Evolutionary conservation across 176 grass and related monocot species (phyloP).

Genomic region (Neostapfia colusana): DNA sequence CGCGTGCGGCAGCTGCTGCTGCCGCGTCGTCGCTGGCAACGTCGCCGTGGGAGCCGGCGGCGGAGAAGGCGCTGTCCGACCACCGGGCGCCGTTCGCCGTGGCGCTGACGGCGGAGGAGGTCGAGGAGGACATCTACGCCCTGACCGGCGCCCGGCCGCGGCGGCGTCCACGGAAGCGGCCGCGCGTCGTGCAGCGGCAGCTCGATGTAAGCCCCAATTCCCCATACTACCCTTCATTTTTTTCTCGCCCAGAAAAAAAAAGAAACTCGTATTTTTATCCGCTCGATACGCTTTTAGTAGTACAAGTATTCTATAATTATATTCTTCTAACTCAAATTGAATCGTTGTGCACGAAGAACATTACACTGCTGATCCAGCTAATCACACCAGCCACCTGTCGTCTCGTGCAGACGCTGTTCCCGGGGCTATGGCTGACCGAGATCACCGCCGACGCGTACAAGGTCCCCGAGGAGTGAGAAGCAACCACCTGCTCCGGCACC

Average conservation of each 20-base stretch:
- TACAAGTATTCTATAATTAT: neutral
- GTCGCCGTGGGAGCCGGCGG: neutral
- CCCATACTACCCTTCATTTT: constrained; percentile 32
- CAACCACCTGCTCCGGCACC: neutral
- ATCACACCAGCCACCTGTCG: constrained; percentile 33
- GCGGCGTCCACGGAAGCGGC: constrained; percentile 82
- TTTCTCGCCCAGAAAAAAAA: neutral
- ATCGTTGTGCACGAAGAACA: constrained; percentile 6
- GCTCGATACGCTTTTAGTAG: constrained; percentile 34
- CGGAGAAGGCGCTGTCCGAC: neutral
- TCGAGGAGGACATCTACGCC: constrained; percentile 95
- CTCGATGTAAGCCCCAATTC: constrained; percentile 77
- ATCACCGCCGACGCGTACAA: constrained; percentile 68
- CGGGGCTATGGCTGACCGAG: constrained; percentile 67
- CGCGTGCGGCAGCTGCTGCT: constrained; percentile 9
- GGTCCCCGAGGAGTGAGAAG: constrained; percentile 49
- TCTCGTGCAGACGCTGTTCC: constrained; percentile 64
- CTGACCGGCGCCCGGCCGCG: constrained; percentile 81
- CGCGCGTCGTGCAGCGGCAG: constrained; percentile 74
- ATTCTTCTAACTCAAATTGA: neutral
- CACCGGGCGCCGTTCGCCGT: constrained; percentile 54
- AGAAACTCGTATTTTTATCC: constrained; percentile 17
- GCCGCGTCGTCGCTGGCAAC: neutral
- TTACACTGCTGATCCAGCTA: constrained; percentile 34
- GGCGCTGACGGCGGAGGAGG: constrained; percentile 67